A percentile compares a stretch with the other conserved stretches of the same genome.
These are phyloP conservation scores for Chloropicon primus DNA, from an alignment of 139 green algal genomes.

Conservation along the genomic window DNA sequence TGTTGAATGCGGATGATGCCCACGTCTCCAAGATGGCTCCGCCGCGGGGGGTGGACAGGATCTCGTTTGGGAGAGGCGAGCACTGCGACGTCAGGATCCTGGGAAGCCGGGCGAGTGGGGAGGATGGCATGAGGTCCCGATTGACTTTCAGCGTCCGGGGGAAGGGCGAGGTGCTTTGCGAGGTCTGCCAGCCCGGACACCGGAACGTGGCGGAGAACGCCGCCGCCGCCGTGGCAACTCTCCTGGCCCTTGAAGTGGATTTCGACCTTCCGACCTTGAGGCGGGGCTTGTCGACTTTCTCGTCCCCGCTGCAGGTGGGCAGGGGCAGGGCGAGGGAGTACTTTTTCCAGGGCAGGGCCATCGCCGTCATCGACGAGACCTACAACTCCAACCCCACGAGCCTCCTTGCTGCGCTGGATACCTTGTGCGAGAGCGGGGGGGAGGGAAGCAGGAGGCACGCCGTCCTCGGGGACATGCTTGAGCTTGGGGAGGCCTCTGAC, in stretches of 20 bases:
- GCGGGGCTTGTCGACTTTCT: neutral
- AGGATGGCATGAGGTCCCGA: neutral
- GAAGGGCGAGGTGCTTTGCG: neutral
- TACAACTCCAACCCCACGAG: conserved; percentile 21
- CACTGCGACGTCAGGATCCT: neutral
- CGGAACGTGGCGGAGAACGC: conserved; percentile 7
- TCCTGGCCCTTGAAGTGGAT: neutral
- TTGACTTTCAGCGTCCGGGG: neutral
- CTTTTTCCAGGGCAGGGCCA: neutral
- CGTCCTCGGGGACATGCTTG: conserved; percentile 18
- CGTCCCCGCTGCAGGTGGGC: neutral
- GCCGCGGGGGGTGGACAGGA: neutral
- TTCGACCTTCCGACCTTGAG: neutral
- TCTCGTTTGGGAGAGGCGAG: neutral
- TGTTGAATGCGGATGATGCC: conserved; percentile 25
- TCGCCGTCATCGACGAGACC: conserved; percentile 7
- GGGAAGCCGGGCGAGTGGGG: neutral
- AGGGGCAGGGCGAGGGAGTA: neutral
- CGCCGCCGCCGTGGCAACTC: neutral
- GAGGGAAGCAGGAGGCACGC: neutral
- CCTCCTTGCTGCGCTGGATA: conserved; percentile 1
- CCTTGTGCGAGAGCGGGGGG: neutral
- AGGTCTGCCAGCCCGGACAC: neutral
- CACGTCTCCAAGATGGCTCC: conserved; percentile 11
- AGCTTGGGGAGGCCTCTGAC: conserved; percentile 1